phyloP scores from a whole-genome alignment of 495 filamentous ascomycete species.

The Aspergillus nanangensis region DNA sequence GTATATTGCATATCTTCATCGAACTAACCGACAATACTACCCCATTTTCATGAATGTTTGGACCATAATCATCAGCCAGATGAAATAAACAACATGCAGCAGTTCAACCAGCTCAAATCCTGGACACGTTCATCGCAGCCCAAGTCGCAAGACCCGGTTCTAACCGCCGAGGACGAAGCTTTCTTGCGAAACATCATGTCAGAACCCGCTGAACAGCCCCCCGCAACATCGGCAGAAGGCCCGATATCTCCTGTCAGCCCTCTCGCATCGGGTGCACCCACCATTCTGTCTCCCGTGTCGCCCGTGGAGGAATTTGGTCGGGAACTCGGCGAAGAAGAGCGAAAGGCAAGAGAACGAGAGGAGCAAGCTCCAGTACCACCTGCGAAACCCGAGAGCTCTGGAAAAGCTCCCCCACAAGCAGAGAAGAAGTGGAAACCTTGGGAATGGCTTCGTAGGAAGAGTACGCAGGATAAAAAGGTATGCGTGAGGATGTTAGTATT shows the following conservation, averaged over 20 bases:
- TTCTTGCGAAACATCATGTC: slow-evolving; percentile 48
- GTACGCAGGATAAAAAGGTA: slow-evolving; percentile 36
- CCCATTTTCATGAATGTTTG: too few relatives aligned
- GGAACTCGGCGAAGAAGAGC: slow-evolving; percentile 31
- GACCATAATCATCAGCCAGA: too few relatives aligned
- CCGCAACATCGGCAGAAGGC: slow-evolving; percentile 1
- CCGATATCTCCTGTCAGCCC: slow-evolving; percentile 5
- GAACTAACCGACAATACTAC: too few relatives aligned
- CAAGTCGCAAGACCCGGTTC: slow-evolving; percentile 41
- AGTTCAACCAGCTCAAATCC: slow-evolving; percentile 40
- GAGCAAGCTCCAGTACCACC: slow-evolving; percentile 11
- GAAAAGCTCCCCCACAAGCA: slow-evolving; percentile 3
- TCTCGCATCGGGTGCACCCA: slow-evolving; percentile 19
- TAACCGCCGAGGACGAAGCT: slow-evolving; percentile 51
- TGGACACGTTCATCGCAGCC: slow-evolving; percentile 23
- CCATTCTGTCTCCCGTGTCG: slow-evolving; percentile 32
- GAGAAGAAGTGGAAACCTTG: slow-evolving; percentile 42
- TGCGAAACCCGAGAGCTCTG: slow-evolving; percentile 14
- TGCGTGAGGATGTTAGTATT: not conserved
- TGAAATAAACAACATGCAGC: too few relatives aligned
- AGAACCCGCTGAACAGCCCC: slow-evolving; percentile 17
- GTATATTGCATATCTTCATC: too few relatives aligned
- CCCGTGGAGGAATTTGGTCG: slow-evolving; percentile 35
- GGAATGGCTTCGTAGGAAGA: slow-evolving; percentile 42
- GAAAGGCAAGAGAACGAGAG: slow-evolving; percentile 17